Conservation (phyloP, 1,284 basidiomycete species). For the Abortiporus biennis region DNA sequence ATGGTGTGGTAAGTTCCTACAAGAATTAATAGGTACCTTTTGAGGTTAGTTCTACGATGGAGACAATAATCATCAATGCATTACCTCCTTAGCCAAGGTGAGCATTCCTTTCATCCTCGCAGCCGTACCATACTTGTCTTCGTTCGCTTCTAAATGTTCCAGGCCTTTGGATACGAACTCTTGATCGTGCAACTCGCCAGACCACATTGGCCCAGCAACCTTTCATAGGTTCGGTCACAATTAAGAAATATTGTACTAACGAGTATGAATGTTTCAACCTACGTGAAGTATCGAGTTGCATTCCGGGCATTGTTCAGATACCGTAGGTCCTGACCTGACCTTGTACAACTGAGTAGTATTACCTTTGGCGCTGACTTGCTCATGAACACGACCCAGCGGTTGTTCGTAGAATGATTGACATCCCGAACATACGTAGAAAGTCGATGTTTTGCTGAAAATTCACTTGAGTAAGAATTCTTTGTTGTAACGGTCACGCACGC, state of each 20-base stretch:
- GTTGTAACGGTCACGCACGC: slow-evolving; percentile 19
- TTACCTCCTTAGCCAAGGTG: slow-evolving; percentile 79
- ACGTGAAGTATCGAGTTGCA: slow-evolving; percentile 79
- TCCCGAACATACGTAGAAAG: slow-evolving; percentile 76
- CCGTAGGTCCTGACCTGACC: slow-evolving; percentile 67
- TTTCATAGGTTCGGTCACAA: too few relatives aligned
- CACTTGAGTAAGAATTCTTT: slow-evolving; percentile 1
- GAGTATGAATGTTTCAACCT: slow-evolving; percentile 20
- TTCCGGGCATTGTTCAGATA: slow-evolving; percentile 68
- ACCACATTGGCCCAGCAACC: slow-evolving; percentile 97
- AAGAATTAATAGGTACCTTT: background rate
- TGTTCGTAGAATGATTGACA: slow-evolving; percentile 82
- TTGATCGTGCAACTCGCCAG: slow-evolving; percentile 78
- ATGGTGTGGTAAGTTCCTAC: slow-evolving; percentile 77
- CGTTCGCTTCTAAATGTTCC: slow-evolving; percentile 61
- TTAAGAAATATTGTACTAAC: too few relatives aligned
- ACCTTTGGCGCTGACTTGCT: slow-evolving; percentile 50
- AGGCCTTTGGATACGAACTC: slow-evolving; percentile 74
- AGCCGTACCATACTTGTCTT: slow-evolving; percentile 71
- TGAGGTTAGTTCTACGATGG: background rate
- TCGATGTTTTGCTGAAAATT: slow-evolving; percentile 65
- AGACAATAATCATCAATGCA: slow-evolving; percentile 14
- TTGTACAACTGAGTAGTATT: slow-evolving; percentile 62
- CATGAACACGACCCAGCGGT: slow-evolving; percentile 65
- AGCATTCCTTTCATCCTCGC: slow-evolving; percentile 95